These are phyloP conservation scores for Melampsora larici-populina DNA, from an alignment of 1,284 basidiomycete species.

Conservation along the genomic window DNA sequence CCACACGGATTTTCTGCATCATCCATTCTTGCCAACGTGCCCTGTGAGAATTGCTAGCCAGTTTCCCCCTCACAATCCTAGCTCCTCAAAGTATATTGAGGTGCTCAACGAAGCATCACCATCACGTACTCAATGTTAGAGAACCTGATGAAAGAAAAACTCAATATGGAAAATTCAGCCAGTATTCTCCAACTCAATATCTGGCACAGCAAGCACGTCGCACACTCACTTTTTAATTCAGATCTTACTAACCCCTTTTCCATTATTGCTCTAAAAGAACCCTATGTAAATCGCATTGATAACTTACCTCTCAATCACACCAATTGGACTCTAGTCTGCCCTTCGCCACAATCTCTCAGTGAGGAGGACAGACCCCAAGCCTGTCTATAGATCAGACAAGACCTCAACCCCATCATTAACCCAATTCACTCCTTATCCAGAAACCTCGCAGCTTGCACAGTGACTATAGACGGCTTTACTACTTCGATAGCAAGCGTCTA, in stretches of 20 bases:
- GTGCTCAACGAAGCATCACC: too few species aligned
- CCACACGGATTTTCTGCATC: too few species aligned
- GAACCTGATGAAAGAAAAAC: too few species aligned
- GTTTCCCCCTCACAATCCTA: too few species aligned
- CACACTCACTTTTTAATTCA: too few species aligned
- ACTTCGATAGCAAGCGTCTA: background rate
- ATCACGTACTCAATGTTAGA: too few species aligned
- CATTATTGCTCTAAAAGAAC: conserved; percentile 3
- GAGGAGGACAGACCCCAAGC: background rate
- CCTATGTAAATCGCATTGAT: background rate
- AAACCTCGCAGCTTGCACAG: background rate
- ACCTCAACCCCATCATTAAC: background rate
- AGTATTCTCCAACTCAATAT: background rate
- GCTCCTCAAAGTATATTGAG: too few species aligned
- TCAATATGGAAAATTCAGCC: too few species aligned
- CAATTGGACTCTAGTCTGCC: background rate
- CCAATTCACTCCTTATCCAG: background rate
- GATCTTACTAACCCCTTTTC: background rate
- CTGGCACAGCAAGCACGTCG: background rate
- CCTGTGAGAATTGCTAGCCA: too few species aligned
- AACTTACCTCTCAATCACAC: conserved; percentile 1
- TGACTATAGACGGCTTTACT: background rate
- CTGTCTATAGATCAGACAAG: conserved; percentile 19
- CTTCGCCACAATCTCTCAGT: background rate
- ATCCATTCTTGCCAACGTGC: too few species aligned